Evolutionary conservation across 768 basidiomycete genomes (phyloP), one percentile per base, ranked within the genome.

Genomic region (Hericium coralloides): DNA sequence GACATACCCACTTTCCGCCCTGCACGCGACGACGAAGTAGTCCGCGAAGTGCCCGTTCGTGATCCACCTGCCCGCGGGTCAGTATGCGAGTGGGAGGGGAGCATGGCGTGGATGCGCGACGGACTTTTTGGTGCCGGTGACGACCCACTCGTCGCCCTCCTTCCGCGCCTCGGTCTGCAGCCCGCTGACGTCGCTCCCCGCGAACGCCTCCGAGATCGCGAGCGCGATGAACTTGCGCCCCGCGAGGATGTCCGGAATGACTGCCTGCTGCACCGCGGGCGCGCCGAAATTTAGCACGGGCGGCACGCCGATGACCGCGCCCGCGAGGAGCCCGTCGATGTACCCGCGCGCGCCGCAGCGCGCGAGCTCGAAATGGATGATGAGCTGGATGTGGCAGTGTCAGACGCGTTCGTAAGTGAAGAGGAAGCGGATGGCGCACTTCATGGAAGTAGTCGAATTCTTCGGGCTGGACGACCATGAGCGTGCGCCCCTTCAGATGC

Each of bases 391-490:
- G 49, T 36, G 43, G n/a, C 22, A 62, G 52, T 39, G 48, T 58
- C 25, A 17, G 51, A 14, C 18, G n/a, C n/a, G n/a, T n/a, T n/a
- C n/a, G 14, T 47, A 17, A 37, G 26, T 14, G 49, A 3, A 57
- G 50, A 17, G 36, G 20, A 14, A 37, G 39, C 14, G 23, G 36
- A 36, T 49, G 2, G 17, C 38, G 3, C n/a, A 85, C 87, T 76
- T 92, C 95, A 65, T 97, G 87, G 78, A 98, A 98, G 66, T 95
- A 94, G 69, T 97, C 91, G 64, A 89, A 98, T 62, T 94, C 86
- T 66, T 91, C 89, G 4, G 88, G 83, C 52, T 81, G 81, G 48
- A 91, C 78, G 18, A 83, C 69, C 71, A 93, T 83, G 1, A 97
- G 72, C 12, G 74, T 81, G 39, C 81, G 78, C 0, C 93, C 92